phyloP scores from a whole-genome alignment of 1,284 basidiomycete genomes.

The Trichosporon coremiiforme region DNA sequence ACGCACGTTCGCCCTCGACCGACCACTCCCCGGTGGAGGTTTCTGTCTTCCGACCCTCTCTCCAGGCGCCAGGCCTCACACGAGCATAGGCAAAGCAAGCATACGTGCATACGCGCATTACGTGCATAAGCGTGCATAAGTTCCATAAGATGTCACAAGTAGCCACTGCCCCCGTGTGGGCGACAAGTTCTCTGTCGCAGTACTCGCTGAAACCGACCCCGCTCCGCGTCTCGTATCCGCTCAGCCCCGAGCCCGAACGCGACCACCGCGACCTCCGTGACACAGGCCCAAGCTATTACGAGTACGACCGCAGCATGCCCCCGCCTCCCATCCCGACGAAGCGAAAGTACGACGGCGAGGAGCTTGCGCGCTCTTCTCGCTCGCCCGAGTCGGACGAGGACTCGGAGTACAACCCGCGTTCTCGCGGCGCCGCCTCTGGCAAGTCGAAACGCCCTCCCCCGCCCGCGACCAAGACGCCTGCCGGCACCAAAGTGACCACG shows the following conservation, averaged over 20 bases:
- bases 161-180: conserved; percentile 12
- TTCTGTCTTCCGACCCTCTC: not conserved
- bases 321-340: conserved; percentile 37
- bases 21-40: conserved; percentile 11
- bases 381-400: conserved; percentile 32
- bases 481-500: conserved; percentile 13
- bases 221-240: not conserved
- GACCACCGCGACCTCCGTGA: not conserved
- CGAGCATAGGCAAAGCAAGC: too few relatives aligned
- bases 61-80: not conserved
- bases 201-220: not conserved
- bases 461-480: not conserved
- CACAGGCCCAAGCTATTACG: not conserved
- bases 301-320: conserved; percentile 28
- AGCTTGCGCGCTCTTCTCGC: conserved; percentile 2
- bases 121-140: not conserved
- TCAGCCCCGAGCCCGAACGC: not conserved
- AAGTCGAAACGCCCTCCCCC: not conserved
- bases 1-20: conserved; percentile 17
- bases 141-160: conserved; percentile 6
- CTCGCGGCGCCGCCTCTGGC: not conserved
- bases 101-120: not conserved
- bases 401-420: conserved; percentile 39
- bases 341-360: conserved; percentile 28
- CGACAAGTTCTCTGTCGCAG: not conserved